Percentiles rank a stretch among this genome's conserved stretches.
These are phyloP conservation scores for Leishmania guyanensis DNA, from an alignment of 208 protist species.

Conservation along the genomic window DNA sequence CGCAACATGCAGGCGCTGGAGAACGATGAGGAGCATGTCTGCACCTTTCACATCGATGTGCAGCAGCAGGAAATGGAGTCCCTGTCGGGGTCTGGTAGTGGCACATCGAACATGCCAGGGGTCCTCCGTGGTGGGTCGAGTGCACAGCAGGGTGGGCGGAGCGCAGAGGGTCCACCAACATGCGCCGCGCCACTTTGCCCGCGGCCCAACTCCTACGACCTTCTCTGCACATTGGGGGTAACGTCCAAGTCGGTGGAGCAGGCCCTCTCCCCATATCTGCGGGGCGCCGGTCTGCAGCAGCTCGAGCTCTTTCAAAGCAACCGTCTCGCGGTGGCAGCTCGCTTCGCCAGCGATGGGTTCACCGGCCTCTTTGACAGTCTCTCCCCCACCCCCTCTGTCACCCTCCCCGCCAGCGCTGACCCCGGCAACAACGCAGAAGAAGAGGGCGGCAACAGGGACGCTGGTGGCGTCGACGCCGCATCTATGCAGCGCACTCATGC, in stretches of 20 bases:
- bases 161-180: neutral
- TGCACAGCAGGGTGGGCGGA: neutral
- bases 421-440: neutral
- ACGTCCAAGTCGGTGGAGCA: slow-evolving; percentile 32
- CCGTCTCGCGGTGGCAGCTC: slow-evolving; percentile 34
- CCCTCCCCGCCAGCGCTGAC: neutral
- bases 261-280: slow-evolving; percentile 49
- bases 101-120: neutral
- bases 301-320: slow-evolving; percentile 54
- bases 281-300: slow-evolving; percentile 43
- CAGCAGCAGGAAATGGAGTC: slow-evolving; percentile 7
- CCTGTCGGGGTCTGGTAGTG: neutral
- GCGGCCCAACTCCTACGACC: neutral
- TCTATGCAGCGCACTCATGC: neutral
- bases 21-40: slow-evolving; percentile 37
- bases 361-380: slow-evolving; percentile 8
- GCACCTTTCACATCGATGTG: slow-evolving; percentile 41
- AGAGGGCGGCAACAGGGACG: neutral
- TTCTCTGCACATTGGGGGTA: neutral
- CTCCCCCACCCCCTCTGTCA: neutral
- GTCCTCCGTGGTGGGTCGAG: neutral
- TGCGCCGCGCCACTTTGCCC: neutral
- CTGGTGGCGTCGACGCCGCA: neutral
- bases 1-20: slow-evolving; percentile 54
- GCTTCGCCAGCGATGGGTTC: slow-evolving; percentile 38